Evolutionary conservation across 2,329 filamentous ascomycete species (phyloP).

Genomic region (Aspergillus thermomutatus): DNA sequence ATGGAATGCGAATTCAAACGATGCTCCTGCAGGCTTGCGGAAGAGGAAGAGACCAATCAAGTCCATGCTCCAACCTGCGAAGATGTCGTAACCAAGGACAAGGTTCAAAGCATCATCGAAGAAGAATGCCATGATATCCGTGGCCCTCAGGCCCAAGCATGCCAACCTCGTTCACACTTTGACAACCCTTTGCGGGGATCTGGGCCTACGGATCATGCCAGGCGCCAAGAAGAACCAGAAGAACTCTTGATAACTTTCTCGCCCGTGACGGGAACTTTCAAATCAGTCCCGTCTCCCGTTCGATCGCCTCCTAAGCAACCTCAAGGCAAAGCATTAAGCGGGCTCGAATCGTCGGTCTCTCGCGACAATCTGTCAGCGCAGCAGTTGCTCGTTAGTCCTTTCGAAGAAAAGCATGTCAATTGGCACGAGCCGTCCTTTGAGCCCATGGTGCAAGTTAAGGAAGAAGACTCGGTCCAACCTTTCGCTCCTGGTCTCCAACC

Average conservation of each 20-base stretch:
- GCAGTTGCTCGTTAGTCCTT: constrained; percentile 4
- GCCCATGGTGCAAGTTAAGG: constrained; percentile 11
- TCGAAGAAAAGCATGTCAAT: constrained; percentile 8
- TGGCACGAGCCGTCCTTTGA: constrained; percentile 9
- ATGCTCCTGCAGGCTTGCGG: constrained; percentile 47
- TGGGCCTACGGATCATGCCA: constrained; percentile 11
- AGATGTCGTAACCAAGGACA: not conserved
- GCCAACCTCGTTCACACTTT: not conserved
- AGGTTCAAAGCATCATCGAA: constrained; percentile 1
- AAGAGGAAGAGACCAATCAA: constrained; percentile 40
- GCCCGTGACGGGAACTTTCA: constrained; percentile 44
- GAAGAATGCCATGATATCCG: not conserved
- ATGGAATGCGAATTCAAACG: constrained; percentile 49
- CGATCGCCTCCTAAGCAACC: constrained; percentile 25
- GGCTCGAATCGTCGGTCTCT: constrained; percentile 7
- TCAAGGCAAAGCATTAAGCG: constrained; percentile 15
- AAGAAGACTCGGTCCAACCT: not conserved
- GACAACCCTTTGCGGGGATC: not conserved
- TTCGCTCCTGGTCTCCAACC: constrained; percentile 7
- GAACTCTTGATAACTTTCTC: constrained; percentile 42
- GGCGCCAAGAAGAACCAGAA: constrained; percentile 19
- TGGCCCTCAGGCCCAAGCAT: not conserved
- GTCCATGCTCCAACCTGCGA: constrained; percentile 25
- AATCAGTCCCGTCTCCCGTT: constrained; percentile 36
- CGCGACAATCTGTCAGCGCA: constrained; percentile 4